A percentile compares a stretch with the other conserved stretches of the same genome.
phyloP scores from a whole-genome alignment of 371 early-diverging fungal species.

The Mucor indicus region DNA sequence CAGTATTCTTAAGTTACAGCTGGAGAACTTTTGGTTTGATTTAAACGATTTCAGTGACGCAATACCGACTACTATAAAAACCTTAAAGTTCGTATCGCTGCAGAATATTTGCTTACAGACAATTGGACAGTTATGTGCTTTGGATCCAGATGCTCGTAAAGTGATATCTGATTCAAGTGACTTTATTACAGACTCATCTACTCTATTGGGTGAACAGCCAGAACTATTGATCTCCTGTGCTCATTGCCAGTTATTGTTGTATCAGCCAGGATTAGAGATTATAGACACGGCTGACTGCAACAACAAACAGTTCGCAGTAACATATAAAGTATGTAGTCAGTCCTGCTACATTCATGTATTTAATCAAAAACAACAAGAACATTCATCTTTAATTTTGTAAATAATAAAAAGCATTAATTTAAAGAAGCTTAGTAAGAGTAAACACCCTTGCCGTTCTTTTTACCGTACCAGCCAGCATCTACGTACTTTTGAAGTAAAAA shows the following conservation, averaged over 20 bases:
- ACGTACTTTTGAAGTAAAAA: slow-evolving; percentile 92
- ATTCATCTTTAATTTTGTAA: too few species aligned
- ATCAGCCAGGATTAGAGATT: not conserved
- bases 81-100: slow-evolving; percentile 1
- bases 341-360: slow-evolving; percentile 4
- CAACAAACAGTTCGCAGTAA: too few species aligned
- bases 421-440: slow-evolving; percentile 81
- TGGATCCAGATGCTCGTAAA: slow-evolving; percentile 5
- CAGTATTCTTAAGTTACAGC: slow-evolving; percentile 20
- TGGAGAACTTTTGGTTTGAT: slow-evolving; percentile 33
- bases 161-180: not conserved
- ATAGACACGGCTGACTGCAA: not conserved
- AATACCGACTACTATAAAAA: not conserved
- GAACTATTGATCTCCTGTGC: not conserved
- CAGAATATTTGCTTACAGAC: slow-evolving; percentile 16
- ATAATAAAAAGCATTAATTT: too few species aligned
- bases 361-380: too few species aligned
- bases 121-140: slow-evolving; percentile 7
- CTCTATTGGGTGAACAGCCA: not conserved
- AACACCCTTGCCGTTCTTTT: slow-evolving; percentile 90
- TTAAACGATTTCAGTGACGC: slow-evolving; percentile 34
- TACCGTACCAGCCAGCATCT: slow-evolving; percentile 96
- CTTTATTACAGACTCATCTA: not conserved
- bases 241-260: slow-evolving; percentile 4
- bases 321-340: slow-evolving; percentile 13